Percentiles rank a stretch among this genome's conserved stretches.
Conservation (phyloP, 2,329 filamentous ascomycete species). For the Penicillium fuscoglaucum region DNA sequence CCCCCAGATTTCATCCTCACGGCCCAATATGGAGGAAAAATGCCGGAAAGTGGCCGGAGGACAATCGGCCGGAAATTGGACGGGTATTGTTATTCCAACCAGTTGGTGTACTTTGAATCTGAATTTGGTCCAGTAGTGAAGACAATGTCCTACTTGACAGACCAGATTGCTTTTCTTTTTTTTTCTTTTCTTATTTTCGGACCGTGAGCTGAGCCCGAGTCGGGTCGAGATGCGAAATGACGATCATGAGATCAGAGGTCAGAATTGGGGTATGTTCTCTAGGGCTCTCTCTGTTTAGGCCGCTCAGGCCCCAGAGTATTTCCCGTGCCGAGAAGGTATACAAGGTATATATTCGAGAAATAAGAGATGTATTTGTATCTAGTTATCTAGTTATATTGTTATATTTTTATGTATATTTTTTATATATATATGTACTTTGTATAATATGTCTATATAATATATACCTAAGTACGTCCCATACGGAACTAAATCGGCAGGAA, state of each 20-base stretch:
- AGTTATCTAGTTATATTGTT: background rate
- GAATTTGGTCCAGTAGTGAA: conserved; percentile 3
- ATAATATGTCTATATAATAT: background rate
- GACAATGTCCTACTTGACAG: conserved; percentile 9
- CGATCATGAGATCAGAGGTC: conserved; percentile 12
- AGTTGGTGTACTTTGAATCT: conserved; percentile 1
- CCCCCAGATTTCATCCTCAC: conserved; percentile 4
- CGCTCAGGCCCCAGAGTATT: background rate
- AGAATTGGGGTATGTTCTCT: background rate
- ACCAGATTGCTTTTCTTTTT: background rate
- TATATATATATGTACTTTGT: background rate
- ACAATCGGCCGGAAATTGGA: conserved; percentile 6
- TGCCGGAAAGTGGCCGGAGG: conserved; percentile 13
- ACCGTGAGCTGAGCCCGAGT: conserved; percentile 9
- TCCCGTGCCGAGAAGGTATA: background rate
- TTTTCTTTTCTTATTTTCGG: background rate
- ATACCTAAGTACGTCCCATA: too few species aligned
- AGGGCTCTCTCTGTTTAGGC: background rate
- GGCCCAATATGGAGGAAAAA: background rate
- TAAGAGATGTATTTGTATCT: background rate
- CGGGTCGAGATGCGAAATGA: conserved; percentile 12
- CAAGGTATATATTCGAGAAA: too few species aligned
- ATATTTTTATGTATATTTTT: background rate
- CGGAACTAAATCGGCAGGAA: conserved; percentile 13
- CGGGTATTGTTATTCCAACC: conserved; percentile 10